These are phyloP conservation scores for Spergularia bocconei DNA, from an alignment of 148 eudicot species.

Conservation along the genomic window DNA sequence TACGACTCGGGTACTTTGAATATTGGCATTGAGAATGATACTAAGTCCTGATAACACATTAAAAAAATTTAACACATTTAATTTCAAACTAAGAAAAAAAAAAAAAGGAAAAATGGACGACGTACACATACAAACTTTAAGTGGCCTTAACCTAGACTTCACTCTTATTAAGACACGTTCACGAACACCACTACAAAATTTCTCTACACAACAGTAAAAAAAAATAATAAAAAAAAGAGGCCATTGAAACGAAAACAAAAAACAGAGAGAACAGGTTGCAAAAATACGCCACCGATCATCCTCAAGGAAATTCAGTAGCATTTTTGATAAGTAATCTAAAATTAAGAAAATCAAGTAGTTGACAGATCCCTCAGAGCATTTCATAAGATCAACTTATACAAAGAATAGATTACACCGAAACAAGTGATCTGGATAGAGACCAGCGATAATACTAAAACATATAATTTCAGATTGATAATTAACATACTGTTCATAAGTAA, in stretches of 20 bases:
- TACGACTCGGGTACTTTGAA: not conserved
- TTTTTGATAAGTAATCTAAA: too few relatives aligned
- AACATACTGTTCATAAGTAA: not conserved
- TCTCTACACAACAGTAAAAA: not conserved
- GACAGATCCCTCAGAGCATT: too few relatives aligned
- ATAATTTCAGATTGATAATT: not conserved
- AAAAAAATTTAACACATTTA: not conserved
- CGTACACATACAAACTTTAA: not conserved
- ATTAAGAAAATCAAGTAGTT: too few relatives aligned
- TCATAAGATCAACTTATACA: too few relatives aligned
- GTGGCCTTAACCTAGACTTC: not conserved
- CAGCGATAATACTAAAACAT: too few relatives aligned
- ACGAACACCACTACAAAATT: not conserved
- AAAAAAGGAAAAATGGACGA: not conserved
- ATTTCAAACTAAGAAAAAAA: too few relatives aligned
- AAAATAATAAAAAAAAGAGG: not conserved
- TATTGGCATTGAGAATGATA: not conserved
- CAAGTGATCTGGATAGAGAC: too few relatives aligned
- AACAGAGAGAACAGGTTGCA: not conserved
- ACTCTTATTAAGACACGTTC: constrained; percentile 1
- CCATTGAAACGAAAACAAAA: not conserved
- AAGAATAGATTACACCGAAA: too few relatives aligned
- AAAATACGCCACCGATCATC: not conserved
- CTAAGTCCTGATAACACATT: not conserved
- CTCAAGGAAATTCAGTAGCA: too few relatives aligned